Percentiles rank a stretch among this genome's conserved stretches.
Evolutionary conservation across 352 stramenopile species (phyloP).

Genomic region (Phytophthora pluvialis): DNA sequence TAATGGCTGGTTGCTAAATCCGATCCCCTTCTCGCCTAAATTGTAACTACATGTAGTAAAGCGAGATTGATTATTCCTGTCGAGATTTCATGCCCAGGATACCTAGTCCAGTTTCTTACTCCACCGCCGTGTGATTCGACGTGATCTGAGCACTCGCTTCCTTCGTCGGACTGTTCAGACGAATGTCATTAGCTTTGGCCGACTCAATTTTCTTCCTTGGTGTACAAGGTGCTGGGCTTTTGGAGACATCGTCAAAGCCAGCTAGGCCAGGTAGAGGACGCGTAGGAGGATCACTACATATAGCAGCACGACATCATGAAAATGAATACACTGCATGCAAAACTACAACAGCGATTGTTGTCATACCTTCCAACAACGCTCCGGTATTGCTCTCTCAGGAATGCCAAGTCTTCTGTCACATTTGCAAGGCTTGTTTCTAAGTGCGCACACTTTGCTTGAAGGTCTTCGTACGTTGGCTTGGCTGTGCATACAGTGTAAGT

Average conservation of each 20-base stretch:
- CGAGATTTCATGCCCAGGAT: neutral
- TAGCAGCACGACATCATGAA: neutral
- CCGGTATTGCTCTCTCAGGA: slow-evolving; percentile 61
- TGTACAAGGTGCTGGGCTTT: slow-evolving; percentile 44
- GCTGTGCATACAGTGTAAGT: slow-evolving; percentile 19
- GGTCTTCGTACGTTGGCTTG: slow-evolving; percentile 57
- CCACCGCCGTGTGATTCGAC: slow-evolving; percentile 4
- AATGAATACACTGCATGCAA: neutral
- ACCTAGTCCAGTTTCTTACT: slow-evolving; percentile 9
- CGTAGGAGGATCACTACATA: slow-evolving; percentile 46
- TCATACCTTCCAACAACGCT: slow-evolving; percentile 54
- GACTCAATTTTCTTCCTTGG: slow-evolving; percentile 59
- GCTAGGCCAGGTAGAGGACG: slow-evolving; percentile 16
- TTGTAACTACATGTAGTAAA: neutral
- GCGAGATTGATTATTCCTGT: slow-evolving; percentile 9
- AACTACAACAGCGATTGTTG: neutral
- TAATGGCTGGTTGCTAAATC: slow-evolving; percentile 19
- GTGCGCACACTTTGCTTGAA: slow-evolving; percentile 59
- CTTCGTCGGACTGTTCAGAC: slow-evolving; percentile 45
- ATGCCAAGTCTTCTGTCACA: slow-evolving; percentile 52
- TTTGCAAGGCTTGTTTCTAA: slow-evolving; percentile 53
- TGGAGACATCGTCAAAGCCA: neutral
- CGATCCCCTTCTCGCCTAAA: neutral
- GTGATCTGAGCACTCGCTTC: slow-evolving; percentile 7
- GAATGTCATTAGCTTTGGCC: slow-evolving; percentile 54